Evolutionary conservation across 768 basidiomycete species (phyloP).

Genomic region (Atractiella rhizophila): DNA sequence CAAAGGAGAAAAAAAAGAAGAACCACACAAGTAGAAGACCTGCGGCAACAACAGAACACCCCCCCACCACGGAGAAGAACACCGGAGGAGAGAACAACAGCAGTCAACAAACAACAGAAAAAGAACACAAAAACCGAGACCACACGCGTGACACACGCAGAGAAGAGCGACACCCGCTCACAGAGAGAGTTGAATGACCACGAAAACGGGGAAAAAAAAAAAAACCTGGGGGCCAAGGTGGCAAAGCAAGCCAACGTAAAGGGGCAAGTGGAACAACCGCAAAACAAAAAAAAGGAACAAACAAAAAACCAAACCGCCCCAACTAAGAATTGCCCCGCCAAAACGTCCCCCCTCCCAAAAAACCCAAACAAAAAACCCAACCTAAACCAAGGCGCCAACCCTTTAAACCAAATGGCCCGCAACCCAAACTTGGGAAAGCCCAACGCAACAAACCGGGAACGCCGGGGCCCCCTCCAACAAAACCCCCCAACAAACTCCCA

Average conservation of each 20-base stretch:
- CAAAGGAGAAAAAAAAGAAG: not conserved
- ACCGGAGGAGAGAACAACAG: too few species aligned
- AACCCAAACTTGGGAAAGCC: conserved; percentile 75
- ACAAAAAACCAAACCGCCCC: conserved; percentile 72
- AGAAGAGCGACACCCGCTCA: conserved; percentile 45
- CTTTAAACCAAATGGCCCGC: conserved; percentile 34
- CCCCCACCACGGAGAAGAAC: conserved; percentile 95
- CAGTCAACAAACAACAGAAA: too few species aligned
- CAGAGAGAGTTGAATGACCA: not conserved
- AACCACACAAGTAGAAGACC: conserved; percentile 68
- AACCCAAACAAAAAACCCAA: conserved; percentile 31
- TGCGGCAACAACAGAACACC: conserved; percentile 78
- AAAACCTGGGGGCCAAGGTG: conserved; percentile 67
- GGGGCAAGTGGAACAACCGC: too few species aligned
- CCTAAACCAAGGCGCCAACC: conserved; percentile 30
- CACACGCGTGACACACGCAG: conserved; percentile 53
- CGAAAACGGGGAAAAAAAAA: not conserved
- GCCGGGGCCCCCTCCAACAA: conserved; percentile 44
- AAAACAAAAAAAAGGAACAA: too few species aligned
- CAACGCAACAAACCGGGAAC: conserved; percentile 67
- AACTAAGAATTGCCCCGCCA: conserved; percentile 33
- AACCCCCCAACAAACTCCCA: not conserved
- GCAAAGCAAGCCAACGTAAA: conserved; percentile 98
- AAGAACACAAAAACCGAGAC: too few species aligned
- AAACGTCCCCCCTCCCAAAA: conserved; percentile 56